These are phyloP conservation scores for Tulasnella sp. DNA, from an alignment of 768 basidiomycete species.

Conservation along the genomic window DNA sequence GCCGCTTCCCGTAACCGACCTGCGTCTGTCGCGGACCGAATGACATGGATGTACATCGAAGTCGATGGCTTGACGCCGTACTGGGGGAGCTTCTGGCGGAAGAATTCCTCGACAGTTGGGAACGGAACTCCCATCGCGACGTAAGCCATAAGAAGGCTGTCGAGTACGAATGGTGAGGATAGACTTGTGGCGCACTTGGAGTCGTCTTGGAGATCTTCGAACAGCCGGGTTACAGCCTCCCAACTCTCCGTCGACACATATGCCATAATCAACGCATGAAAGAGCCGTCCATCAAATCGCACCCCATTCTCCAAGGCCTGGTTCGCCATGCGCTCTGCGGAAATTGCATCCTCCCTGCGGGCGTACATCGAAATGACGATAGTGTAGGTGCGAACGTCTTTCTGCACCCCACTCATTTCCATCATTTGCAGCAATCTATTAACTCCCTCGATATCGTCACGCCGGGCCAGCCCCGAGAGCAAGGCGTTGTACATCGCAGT, in stretches of 20 bases:
- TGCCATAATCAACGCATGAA: conserved; percentile 69
- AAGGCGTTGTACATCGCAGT: conserved; percentile 51
- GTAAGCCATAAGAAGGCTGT: conserved; percentile 76
- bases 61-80: conserved; percentile 43
- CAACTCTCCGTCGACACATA: conserved; percentile 76
- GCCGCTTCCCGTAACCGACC: conserved; percentile 55
- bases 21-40: conserved; percentile 74
- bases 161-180: conserved; percentile 56
- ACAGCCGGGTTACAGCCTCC: conserved; percentile 62
- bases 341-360: conserved; percentile 49
- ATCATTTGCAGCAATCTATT: conserved; percentile 51
- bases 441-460: conserved; percentile 49
- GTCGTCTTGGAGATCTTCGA: conserved; percentile 42
- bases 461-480: conserved; percentile 47
- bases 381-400: conserved; percentile 53
- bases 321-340: conserved; percentile 60
- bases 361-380: conserved; percentile 60
- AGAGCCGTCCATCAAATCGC: conserved; percentile 55
- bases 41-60: conserved; percentile 60
- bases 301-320: conserved; percentile 56
- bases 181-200: conserved; percentile 30
- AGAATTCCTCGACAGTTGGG: conserved; percentile 50
- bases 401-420: conserved; percentile 42
- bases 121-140: conserved; percentile 75
- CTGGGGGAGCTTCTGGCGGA: conserved; percentile 32